Evolutionary conservation across 2,329 filamentous ascomycete species (phyloP).

Genomic region (Spiromastix sp.): DNA sequence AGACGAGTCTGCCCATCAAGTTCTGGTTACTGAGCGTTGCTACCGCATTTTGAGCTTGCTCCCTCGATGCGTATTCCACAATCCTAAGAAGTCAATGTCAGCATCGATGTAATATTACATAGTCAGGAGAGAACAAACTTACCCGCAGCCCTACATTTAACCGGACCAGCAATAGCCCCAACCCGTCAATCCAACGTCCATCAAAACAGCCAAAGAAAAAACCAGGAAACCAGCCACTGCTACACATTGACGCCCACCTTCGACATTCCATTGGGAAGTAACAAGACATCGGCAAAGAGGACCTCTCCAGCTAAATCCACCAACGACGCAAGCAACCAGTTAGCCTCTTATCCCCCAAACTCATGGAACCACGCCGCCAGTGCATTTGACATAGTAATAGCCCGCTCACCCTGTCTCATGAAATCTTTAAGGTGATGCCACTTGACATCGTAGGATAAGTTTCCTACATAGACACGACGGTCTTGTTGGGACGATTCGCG

Average conservation of each 20-base stretch:
- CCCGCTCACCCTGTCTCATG: slow-evolving; percentile 88
- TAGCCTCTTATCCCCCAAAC: slow-evolving; percentile 16
- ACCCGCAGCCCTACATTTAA: slow-evolving; percentile 99
- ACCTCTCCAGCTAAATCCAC: slow-evolving; percentile 78
- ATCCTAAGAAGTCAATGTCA: slow-evolving; percentile 39
- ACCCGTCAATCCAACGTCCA: slow-evolving; percentile 99
- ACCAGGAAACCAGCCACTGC: slow-evolving; percentile 70
- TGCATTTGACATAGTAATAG: too few relatives aligned
- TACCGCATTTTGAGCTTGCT: slow-evolving; percentile 96
- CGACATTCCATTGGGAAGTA: slow-evolving; percentile 99
- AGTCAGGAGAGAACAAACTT: slow-evolving; percentile 38
- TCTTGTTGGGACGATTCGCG: slow-evolving; percentile 95
- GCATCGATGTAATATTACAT: not conserved
- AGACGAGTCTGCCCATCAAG: slow-evolving; percentile 95
- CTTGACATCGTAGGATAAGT: slow-evolving; percentile 98
- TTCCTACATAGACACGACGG: slow-evolving; percentile 98
- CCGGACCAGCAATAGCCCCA: slow-evolving; percentile 81
- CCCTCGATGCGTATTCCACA: slow-evolving; percentile 99
- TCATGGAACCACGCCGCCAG: too few relatives aligned
- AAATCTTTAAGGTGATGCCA: slow-evolving; percentile 99
- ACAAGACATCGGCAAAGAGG: slow-evolving; percentile 96
- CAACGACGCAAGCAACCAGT: slow-evolving; percentile 26
- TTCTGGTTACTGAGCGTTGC: slow-evolving; percentile 98
- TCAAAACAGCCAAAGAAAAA: slow-evolving; percentile 53
- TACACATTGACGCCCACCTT: slow-evolving; percentile 97